These are phyloP conservation scores for Alternaria ethzedia DNA, from an alignment of 2,329 filamentous ascomycete species.

Conservation along the genomic window DNA sequence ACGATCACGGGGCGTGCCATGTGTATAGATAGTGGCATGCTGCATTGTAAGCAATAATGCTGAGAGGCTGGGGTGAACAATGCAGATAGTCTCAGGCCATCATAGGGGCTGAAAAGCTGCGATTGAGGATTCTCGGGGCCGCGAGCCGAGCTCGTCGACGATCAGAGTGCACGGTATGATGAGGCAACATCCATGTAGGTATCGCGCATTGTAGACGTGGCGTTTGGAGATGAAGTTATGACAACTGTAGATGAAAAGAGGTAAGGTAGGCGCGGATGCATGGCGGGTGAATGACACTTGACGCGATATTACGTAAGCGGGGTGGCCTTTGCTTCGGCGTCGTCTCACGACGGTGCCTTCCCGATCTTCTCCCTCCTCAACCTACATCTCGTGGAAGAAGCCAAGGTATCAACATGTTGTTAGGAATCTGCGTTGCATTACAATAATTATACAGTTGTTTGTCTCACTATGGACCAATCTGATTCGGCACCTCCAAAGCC, in stretches of 20 bases:
- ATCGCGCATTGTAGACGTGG: background rate
- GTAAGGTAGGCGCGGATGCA: background rate
- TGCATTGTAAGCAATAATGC: too few species aligned
- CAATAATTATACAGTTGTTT: too few species aligned
- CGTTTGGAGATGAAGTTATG: background rate
- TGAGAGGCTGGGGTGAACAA: too few species aligned
- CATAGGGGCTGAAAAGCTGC: too few species aligned
- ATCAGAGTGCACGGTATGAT: too few species aligned
- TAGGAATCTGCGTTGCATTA: rapidly evolving
- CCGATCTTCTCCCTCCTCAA: background rate
- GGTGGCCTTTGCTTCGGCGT: background rate
- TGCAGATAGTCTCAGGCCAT: too few species aligned
- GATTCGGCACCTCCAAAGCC: background rate
- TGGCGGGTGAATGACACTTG: background rate
- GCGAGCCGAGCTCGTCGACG: too few species aligned
- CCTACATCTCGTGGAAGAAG: background rate
- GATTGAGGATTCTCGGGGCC: too few species aligned
- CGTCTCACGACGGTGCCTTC: background rate
- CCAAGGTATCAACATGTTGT: background rate
- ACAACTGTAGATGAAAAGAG: background rate
- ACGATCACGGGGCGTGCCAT: too few species aligned
- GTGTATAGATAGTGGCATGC: too few species aligned
- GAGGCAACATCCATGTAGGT: background rate
- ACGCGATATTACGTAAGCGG: background rate
- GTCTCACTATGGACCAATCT: background rate